Conservation (phyloP, 2,329 filamentous ascomycete species). For the Cryphonectria carpinicola region DNA sequence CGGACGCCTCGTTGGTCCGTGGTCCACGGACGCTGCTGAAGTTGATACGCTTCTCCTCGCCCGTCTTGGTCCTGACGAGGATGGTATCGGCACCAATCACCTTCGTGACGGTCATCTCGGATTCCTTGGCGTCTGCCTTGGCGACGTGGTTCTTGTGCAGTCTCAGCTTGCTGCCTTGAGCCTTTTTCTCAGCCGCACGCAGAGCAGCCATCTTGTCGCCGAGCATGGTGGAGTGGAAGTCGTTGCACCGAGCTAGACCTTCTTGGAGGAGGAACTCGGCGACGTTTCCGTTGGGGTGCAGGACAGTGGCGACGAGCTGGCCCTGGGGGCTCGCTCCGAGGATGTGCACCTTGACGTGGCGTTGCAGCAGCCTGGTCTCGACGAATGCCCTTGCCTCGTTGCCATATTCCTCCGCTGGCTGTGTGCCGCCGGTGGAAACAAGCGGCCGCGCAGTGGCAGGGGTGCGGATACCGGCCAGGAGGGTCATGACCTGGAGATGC, state of each 20-base stretch:
- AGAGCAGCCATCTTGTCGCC: conserved; percentile 86
- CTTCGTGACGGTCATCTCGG: conserved; percentile 83
- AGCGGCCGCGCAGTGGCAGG: conserved; percentile 88
- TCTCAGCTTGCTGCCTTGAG: conserved; percentile 75
- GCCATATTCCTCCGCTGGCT: conserved; percentile 85
- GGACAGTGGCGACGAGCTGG: conserved; percentile 83
- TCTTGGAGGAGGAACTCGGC: conserved; percentile 88
- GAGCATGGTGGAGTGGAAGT: conserved; percentile 92
- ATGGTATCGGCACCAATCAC: conserved; percentile 89
- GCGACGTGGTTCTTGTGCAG: conserved; percentile 81
- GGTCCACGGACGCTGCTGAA: conserved; percentile 93
- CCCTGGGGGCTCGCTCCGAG: conserved; percentile 88
- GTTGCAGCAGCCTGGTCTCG: conserved; percentile 82
- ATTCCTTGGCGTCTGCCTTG: conserved; percentile 66
- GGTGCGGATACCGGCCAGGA: conserved; percentile 85
- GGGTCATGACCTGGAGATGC: conserved; percentile 86
- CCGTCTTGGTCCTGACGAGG: conserved; percentile 81
- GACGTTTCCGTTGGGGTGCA: conserved; percentile 91
- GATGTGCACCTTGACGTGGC: conserved; percentile 79
- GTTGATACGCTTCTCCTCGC: conserved; percentile 85
- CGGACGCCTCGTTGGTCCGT: conserved; percentile 83
- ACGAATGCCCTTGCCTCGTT: conserved; percentile 89
- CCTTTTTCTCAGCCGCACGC: conserved; percentile 83
- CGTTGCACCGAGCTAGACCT: conserved; percentile 88
- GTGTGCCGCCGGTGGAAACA: conserved; percentile 75